A percentile compares a stretch with the other conserved stretches of the same genome.
Conservation (phyloP, 305 asterid genomes). For the Coffea humblotiana region DNA sequence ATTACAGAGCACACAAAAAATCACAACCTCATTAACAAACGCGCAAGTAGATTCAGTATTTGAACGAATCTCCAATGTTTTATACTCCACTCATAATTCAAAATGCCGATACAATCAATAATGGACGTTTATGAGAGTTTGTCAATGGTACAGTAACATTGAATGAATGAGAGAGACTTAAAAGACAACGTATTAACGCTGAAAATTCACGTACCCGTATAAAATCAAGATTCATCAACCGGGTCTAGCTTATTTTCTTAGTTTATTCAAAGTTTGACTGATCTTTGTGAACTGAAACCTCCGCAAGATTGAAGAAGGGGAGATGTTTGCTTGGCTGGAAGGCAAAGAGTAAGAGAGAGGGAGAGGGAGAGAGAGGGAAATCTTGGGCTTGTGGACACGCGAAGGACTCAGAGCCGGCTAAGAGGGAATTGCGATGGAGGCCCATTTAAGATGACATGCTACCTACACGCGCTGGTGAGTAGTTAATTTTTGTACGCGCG, state of each 20-base stretch:
- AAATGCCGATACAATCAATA: neutral
- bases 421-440: conserved; percentile 28
- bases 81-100: no score
- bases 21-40: conserved; percentile 3
- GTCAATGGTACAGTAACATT: neutral
- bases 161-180: neutral
- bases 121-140: neutral
- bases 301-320: neutral
- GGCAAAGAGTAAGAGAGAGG: conserved; percentile 21
- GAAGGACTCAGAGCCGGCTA: conserved; percentile 13
- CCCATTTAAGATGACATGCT: conserved; percentile 31
- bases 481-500: neutral
- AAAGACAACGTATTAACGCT: neutral
- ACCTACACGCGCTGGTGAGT: conserved; percentile 12
- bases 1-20: neutral
- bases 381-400: conserved; percentile 33
- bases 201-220: neutral
- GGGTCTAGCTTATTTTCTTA: neutral
- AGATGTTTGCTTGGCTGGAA: conserved; percentile 20
- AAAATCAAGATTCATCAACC: neutral
- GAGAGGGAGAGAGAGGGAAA: conserved; percentile 3
- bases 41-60: conserved; percentile 9
- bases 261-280: conserved; percentile 14
- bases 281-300: neutral
- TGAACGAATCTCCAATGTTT: neutral